A percentile compares a stretch with the other conserved stretches of the same genome.
phyloP scores from a whole-genome alignment of 1,284 basidiomycete genomes.

The Cutaneotrichosporon cutaneum region DNA sequence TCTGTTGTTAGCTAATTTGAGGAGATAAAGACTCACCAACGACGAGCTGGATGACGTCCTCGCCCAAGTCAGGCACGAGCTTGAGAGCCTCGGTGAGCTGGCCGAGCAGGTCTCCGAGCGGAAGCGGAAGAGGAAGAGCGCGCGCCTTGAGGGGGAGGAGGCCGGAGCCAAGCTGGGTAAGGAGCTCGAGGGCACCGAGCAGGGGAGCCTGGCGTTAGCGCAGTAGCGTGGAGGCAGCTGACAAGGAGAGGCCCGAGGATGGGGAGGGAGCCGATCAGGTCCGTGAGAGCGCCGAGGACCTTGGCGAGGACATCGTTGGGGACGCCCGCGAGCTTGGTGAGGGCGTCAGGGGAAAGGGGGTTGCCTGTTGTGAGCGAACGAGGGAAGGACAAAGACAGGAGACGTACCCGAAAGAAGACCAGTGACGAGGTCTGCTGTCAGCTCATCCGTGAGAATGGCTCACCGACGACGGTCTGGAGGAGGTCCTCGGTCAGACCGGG shows the following conservation, averaged over 20 bases:
- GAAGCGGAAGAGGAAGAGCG: background rate
- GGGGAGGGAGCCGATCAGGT: background rate
- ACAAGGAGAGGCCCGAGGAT: background rate
- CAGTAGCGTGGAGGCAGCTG: background rate
- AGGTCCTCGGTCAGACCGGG: background rate
- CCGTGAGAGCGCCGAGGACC: background rate
- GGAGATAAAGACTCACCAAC: too few species aligned
- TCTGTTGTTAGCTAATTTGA: background rate
- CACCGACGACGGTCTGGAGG: constrained; percentile 3
- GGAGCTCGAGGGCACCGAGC: background rate
- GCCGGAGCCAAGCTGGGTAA: background rate
- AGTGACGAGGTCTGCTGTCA: constrained; percentile 2
- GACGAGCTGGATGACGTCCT: background rate
- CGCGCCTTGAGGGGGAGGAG: background rate
- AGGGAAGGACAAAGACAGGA: background rate
- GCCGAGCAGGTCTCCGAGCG: background rate
- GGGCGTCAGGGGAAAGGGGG: background rate
- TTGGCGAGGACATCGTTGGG: background rate
- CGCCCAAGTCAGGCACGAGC: background rate
- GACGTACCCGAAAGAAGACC: background rate
- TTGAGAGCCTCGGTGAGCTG: background rate
- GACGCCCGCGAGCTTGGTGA: background rate
- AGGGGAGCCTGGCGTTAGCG: background rate
- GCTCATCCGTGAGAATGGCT: too few species aligned
- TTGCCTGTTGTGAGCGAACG: background rate